Conservation (phyloP, 2,329 filamentous ascomycete species). For the Epichloe gansuensis region DNA sequence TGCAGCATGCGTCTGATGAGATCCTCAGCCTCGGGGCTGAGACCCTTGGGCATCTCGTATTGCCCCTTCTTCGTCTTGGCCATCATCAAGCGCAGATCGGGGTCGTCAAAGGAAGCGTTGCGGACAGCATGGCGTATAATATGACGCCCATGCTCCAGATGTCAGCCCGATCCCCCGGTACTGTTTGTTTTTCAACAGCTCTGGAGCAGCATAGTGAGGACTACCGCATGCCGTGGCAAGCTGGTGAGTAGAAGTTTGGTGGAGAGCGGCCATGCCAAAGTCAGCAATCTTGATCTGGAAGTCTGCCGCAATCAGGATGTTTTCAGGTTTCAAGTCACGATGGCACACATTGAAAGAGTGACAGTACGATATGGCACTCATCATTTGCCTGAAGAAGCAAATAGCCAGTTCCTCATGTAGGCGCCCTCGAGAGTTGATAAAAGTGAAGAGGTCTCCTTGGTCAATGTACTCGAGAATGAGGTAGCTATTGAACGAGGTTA, state of each 20-base stretch:
- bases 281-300: conserved; percentile 86
- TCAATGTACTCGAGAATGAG: conserved; percentile 89
- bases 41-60: conserved; percentile 48
- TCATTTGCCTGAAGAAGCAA: conserved; percentile 82
- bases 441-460: conserved; percentile 68
- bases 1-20: conserved; percentile 71
- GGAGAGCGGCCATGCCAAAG: conserved; percentile 92
- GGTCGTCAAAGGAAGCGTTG: conserved; percentile 66
- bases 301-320: conserved; percentile 71
- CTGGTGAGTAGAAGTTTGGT: conserved; percentile 65
- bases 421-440: conserved; percentile 63
- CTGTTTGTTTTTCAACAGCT: conserved; percentile 63
- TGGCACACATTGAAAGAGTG: conserved; percentile 94
- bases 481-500: conserved; percentile 47
- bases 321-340: conserved; percentile 92
- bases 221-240: conserved; percentile 89
- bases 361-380: conserved; percentile 83
- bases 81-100: conserved; percentile 51
- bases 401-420: conserved; percentile 71
- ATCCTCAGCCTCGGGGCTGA: conserved; percentile 60
- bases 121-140: conserved; percentile 76
- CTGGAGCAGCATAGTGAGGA: conserved; percentile 91
- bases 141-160: conserved; percentile 93
- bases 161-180: conserved; percentile 79
- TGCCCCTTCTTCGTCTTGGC: conserved; percentile 44